Evolutionary conservation across 2,329 filamentous ascomycete species (phyloP).

Genomic region (Fusarium pseudoanthophilum): DNA sequence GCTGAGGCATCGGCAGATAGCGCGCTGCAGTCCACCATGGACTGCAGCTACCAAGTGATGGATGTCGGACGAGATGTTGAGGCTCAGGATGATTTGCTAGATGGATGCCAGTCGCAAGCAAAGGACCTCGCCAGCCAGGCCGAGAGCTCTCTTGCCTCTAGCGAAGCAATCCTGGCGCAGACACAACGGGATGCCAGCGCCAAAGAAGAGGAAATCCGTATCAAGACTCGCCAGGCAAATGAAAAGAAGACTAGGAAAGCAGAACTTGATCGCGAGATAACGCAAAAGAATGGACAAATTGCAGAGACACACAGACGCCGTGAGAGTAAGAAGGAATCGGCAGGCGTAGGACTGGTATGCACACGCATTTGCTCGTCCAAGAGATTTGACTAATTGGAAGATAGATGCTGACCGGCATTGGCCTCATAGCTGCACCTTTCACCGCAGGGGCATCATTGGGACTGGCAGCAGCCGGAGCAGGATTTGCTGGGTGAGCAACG

Average conservation of each 20-base stretch:
- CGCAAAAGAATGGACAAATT: not conserved
- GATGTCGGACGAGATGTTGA: not conserved
- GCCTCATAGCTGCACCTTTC: not conserved
- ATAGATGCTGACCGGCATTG: not conserved
- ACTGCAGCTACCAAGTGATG: not conserved
- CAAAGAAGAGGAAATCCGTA: not conserved
- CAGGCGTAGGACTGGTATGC: not conserved
- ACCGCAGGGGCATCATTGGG: not conserved
- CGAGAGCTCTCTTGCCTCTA: not conserved
- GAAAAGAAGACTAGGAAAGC: not conserved
- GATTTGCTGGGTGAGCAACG: not conserved
- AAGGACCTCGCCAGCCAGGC: not conserved
- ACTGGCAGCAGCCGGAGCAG: not conserved
- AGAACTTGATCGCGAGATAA: not conserved
- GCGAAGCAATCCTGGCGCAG: not conserved
- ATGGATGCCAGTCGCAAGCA: not conserved
- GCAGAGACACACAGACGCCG: not conserved
- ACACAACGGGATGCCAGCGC: not conserved
- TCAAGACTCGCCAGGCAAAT: not conserved
- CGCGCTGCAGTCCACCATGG: not conserved
- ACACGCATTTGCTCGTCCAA: accelerated
- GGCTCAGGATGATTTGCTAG: not conserved
- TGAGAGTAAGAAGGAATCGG: not conserved
- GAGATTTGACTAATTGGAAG: not conserved
- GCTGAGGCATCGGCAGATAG: not conserved